Base-by-base conservation (phyloP, 1,284 basidiomycete species). In the Fistulina hepatica region DNA sequence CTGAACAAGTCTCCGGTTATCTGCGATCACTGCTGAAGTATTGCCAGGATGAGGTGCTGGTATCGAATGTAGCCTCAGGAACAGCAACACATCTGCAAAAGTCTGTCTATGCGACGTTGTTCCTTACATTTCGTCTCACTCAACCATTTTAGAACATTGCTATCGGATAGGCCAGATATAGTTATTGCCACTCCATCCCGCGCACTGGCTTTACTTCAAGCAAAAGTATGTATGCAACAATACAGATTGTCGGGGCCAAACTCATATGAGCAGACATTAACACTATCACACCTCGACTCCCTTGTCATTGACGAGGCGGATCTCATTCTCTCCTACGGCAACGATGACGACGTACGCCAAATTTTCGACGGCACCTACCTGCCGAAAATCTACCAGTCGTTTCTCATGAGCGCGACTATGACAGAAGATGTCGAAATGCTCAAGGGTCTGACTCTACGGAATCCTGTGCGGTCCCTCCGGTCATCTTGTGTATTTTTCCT, bases 261-360 rank as follows among this genome's bases (percentile, higher is more conserved):
- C 39, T 34, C 32, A 41, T 33, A 13, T 45, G 10, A 16, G 2
- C 47, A 85, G 78, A 59, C 71, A 2, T 59, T 92, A 3, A 68
- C 66, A 2, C 57, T 86, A 1, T 53, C 65, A 17, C 66, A 63
- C 1, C 65, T 98, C 17, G 83, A 92, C 40, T 85, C 86, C 12
- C 75, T 99, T 11, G 88, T 95, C 15, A 91, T 99, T 43, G 95
- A 99, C 57, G 95, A 99, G 63, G 95, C 95, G 9, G 95, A 99
- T 57, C 74, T 99, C 20, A 88, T 99, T 39, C 70, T 99, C 7
- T 97, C 93, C 0, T 98, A 98, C 56, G 95, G 95, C 5, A 91
- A 98, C 53, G 85, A 93, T 49, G 83, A 89, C 48, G 92, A 97
- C 50, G 75, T 97, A 28, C 77, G 80, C 26, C 73, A 84, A 40